phyloP scores from a whole-genome alignment of 2,329 filamentous ascomycete genomes.

The Ophiosphaerella narmari region DNA sequence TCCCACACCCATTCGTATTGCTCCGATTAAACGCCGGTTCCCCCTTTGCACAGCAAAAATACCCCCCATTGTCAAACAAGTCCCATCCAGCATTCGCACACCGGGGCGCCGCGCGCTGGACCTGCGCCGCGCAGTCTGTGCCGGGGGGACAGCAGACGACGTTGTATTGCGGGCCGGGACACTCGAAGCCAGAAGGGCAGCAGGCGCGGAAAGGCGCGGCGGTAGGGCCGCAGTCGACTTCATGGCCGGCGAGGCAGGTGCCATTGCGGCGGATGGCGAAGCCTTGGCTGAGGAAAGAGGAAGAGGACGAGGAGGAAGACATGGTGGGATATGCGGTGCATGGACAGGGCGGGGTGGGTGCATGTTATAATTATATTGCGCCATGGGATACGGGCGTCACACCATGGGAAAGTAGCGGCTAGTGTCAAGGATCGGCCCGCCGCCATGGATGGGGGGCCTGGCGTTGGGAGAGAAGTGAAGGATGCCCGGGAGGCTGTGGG shows the following conservation, averaged over 20 bases:
- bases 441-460: too few relatives aligned
- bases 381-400: too few relatives aligned
- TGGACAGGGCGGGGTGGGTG: too few relatives aligned
- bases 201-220: conserved; percentile 3
- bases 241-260: conserved; percentile 2
- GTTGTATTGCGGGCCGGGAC: conserved; percentile 9
- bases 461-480: too few relatives aligned
- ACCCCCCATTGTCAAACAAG: conserved; percentile 13
- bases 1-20: conserved; percentile 10
- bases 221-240: conserved; percentile 5
- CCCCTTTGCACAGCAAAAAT: conserved; percentile 15
- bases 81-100: conserved; percentile 18
- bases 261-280: conserved; percentile 11
- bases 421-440: too few relatives aligned
- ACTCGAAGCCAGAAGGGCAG: conserved; percentile 7
- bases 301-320: not conserved
- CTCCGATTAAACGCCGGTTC: conserved; percentile 3
- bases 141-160: conserved; percentile 9
- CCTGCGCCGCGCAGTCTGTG: not conserved
- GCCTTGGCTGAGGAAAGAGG: not conserved
- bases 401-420: too few relatives aligned
- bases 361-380: too few relatives aligned
- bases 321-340: not conserved
- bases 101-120: not conserved
- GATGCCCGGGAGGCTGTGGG: too few relatives aligned